Base-by-base conservation (phyloP, 805 yeast species). In the Candida caryicola region DNA sequence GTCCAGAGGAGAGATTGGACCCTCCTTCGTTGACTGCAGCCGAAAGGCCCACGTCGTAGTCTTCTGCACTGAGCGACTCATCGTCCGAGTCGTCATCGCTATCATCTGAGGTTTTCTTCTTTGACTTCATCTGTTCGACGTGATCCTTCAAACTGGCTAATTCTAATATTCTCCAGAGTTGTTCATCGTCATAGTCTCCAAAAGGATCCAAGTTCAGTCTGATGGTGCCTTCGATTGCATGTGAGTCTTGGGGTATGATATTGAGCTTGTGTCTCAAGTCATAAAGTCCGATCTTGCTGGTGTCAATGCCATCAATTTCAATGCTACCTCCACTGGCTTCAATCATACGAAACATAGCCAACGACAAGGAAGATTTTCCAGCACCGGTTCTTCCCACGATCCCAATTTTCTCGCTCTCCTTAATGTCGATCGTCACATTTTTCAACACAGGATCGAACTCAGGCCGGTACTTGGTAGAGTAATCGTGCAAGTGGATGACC, bases 341-440 rank as follows among this genome's bases (percentile, higher is more conserved):
- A 23, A 57, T 51, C 23, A 58, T 54, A 18, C 63, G 46, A 46
- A 57, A 58, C 18, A 58, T 38, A 1, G 63, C 62, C 35, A 57
- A 45, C 2, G 62, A 53, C 12, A 58, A 47, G 1, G 61, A 51
- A 7, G 59, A 53, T 39, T 58, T 58, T 6, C 63, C 63, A 1
- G 63, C 63, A 8, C 63, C 63, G 1, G 63, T 58, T 32, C 63
- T 37, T 2, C 63, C 63, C 23, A 56, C 62, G 34, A 58, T 55
- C 6, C 63, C 63, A 25, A 58, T 44, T 39, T 57, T 58, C 36
- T 58, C 63, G 1, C 47, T 33, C 0, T 55, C 47, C 37, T 48
- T 46, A 41, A 58, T 50, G 17, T 52, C 54, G 23, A 58, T 33
- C 19, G 41, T 36, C 26, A 58, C 52, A 34, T 55, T 43, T 31